A percentile compares a stretch with the other conserved stretches of the same genome.
Conservation (phyloP, 73 alveolate species). For the Vitrella brassicaformis region DNA sequence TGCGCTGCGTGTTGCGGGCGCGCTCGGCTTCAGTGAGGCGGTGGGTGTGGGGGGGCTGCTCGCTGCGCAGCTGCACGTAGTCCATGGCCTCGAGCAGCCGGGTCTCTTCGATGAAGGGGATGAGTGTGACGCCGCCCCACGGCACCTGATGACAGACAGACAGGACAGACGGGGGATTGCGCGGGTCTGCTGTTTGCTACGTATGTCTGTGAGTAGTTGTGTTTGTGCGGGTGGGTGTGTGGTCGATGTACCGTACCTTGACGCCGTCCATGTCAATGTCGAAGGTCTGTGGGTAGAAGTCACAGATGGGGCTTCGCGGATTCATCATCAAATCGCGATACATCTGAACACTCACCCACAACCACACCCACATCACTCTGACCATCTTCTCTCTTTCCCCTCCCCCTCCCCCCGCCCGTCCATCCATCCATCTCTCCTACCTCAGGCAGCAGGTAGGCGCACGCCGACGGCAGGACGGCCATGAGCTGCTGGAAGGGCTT, state of each 20-base stretch:
- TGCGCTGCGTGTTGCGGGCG: background rate
- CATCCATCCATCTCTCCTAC: background rate
- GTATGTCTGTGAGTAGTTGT: too few species aligned
- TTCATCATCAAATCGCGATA: background rate
- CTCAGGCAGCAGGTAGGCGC: constrained; percentile 66
- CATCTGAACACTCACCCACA: too few species aligned
- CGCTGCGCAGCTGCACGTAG: background rate
- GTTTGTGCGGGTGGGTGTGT: constrained; percentile 78
- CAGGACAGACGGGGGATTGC: too few species aligned
- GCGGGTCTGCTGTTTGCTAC: too few species aligned
- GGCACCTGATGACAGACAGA: background rate
- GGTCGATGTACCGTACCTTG: constrained; percentile 80
- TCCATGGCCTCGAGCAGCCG: constrained; percentile 47
- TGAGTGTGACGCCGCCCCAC: constrained; percentile 69
- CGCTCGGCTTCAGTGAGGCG: background rate
- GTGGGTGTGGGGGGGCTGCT: background rate
- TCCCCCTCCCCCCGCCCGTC: background rate
- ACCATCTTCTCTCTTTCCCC: background rate
- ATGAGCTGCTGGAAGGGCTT: constrained; percentile 57
- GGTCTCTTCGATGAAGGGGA: constrained; percentile 86
- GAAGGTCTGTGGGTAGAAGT: constrained; percentile 92
- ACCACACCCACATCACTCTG: background rate
- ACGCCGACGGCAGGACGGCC: constrained; percentile 81
- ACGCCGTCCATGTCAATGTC: constrained; percentile 89
- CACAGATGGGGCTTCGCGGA: constrained; percentile 48